Evolutionary conservation across 2,329 filamentous ascomycete genomes (phyloP), one percentile per base, ranked within the genome.

Genomic region (Aspergillus cejpii): DNA sequence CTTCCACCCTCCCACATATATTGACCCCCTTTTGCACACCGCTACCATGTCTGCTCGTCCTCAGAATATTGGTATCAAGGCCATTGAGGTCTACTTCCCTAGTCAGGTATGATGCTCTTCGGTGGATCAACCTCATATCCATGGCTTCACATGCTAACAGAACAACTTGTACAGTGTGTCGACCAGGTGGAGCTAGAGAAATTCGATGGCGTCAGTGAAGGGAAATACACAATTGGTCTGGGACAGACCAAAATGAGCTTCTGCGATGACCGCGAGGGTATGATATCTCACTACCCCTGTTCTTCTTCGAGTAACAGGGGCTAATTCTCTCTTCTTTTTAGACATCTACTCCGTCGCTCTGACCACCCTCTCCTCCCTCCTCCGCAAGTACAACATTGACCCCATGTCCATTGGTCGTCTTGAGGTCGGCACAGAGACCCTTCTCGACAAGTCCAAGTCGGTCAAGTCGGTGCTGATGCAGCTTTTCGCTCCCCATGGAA

Each of bases 201-300:
- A 72, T 87, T 88, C 72, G 87, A 92, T 79, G 86, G 85, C 67
- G 85, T 87, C 61, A 79, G 79, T 66, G 68, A 81, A 45, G 87
- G 87, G 57, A 92, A 92, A 74, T 92, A 92, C 77, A 92, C 87
- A 63, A 91, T 92, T 72, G 87, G 87, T 68, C 83, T 92, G 45
- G 87, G 87, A 61, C 87, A 92, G 78, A 91, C 85, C 65, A 88
- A 86, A 74, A 92, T 92, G 87, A 84, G 82, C 76, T 92, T 92
- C 74, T 91, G 87, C 68, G 87, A 92, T 71, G 87, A 92, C 65
- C 82, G 85, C 64, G 87, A 92, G 75, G 86, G 86, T 89, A 68
- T 69, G 74, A 50, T 31, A 3, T 24, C 28, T 6, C 19, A 44
- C 15, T 29, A 10, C 11, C 14, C 15, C 15, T 28, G 12, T n/a